phyloP scores from a whole-genome alignment of 345 rosid genomes.

The Abelmoschus esculentus region DNA sequence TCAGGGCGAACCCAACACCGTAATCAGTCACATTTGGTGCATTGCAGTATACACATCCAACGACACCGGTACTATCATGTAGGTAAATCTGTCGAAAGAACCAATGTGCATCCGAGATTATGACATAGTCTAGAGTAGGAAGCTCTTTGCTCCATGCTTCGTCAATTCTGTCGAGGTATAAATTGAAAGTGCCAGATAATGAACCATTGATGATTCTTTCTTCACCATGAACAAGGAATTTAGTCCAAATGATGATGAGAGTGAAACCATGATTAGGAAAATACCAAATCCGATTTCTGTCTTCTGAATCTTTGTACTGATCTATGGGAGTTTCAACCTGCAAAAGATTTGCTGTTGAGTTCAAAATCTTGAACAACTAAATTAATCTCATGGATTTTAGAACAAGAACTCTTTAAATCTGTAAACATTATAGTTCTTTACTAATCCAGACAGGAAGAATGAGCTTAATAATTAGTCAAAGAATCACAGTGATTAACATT shows the following conservation, averaged over 20 bases:
- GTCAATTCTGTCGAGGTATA: constrained; percentile 44
- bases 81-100: constrained; percentile 61
- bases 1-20: constrained; percentile 34
- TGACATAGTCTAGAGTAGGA: constrained; percentile 35
- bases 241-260: constrained; percentile 55
- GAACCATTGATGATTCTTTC: constrained; percentile 47
- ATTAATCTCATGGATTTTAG: too few relatives aligned
- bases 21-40: constrained; percentile 37
- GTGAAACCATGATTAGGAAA: constrained; percentile 58
- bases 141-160: constrained; percentile 36
- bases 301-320: constrained; percentile 44
- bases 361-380: too few relatives aligned
- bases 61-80: constrained; percentile 23
- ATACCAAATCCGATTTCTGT: constrained; percentile 60
- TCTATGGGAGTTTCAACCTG: constrained; percentile 62
- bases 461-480: neutral
- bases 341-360: constrained; percentile 4
- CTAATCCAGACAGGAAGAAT: neutral
- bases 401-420: too few relatives aligned
- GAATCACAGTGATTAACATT: neutral
- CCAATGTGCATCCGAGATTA: constrained; percentile 73
- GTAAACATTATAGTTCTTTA: too few relatives aligned
- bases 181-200: constrained; percentile 34
- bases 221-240: constrained; percentile 47
- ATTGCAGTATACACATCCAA: constrained; percentile 67